These are phyloP conservation scores for Rhododendron molle DNA, from an alignment of 148 eudicot genomes.

Conservation along the genomic window DNA sequence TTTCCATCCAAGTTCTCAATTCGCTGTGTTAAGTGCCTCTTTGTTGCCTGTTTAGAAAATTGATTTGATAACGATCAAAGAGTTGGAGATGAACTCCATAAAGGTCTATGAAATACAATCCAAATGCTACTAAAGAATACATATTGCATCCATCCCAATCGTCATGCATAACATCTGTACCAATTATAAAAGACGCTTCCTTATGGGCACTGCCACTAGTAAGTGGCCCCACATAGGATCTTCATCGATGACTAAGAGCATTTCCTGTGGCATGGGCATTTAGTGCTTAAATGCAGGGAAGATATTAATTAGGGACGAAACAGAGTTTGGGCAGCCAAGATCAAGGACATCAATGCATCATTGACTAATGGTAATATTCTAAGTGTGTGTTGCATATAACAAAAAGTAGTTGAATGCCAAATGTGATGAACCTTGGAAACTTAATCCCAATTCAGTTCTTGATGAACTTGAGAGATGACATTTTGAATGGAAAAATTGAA, in stretches of 20 bases:
- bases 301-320: neutral
- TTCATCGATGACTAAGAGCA: neutral
- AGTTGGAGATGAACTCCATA: neutral
- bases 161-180: neutral
- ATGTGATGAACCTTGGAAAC: neutral
- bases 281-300: neutral
- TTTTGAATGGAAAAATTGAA: neutral
- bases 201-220: neutral
- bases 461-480: neutral
- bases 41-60: constrained; percentile 54
- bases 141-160: neutral
- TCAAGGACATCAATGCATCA: neutral
- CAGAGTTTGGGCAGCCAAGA: neutral
- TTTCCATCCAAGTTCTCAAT: constrained; percentile 81
- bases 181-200: neutral
- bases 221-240: neutral
- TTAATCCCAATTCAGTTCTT: neutral
- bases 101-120: neutral
- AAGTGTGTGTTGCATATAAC: neutral
- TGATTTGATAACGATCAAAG: neutral
- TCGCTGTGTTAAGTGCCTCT: constrained; percentile 76
- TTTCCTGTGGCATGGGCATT: neutral
- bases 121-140: neutral
- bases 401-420: neutral
- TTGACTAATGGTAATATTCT: neutral